Conservation (phyloP, 2,329 filamentous ascomycete genomes). For the Lachnellula subtilissima region DNA sequence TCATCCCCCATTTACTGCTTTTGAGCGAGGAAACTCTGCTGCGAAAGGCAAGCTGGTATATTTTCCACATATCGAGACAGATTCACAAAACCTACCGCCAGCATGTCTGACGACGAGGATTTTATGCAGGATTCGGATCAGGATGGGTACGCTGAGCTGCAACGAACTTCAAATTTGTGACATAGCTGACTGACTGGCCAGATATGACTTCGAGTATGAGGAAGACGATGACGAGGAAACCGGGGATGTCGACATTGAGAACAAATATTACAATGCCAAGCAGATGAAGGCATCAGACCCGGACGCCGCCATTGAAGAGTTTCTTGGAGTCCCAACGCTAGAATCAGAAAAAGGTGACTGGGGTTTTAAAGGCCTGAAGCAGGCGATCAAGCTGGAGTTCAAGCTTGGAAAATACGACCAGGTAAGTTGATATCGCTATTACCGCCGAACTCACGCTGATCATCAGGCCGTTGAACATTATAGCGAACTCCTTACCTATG, state of each 20-base stretch:
- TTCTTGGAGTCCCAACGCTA: conserved; percentile 77
- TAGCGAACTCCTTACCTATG: conserved; percentile 90
- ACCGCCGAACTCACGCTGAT: conserved; percentile 4
- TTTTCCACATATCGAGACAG: neutral
- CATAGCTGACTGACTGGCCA: conserved; percentile 32
- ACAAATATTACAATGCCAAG: conserved; percentile 99
- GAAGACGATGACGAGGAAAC: conserved; percentile 81
- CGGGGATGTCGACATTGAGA: conserved; percentile 92
- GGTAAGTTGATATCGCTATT: conserved; percentile 41
- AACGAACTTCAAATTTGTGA: neutral
- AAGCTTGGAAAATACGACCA: conserved; percentile 83
- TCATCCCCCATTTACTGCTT: neutral
- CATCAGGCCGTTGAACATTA: conserved; percentile 83
- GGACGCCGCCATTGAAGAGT: conserved; percentile 84
- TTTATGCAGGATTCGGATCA: conserved; percentile 92
- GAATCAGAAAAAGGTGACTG: conserved; percentile 94
- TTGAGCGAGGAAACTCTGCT: neutral
- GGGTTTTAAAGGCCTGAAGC: conserved; percentile 98
- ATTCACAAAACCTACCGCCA: conserved; percentile 10
- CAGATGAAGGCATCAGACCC: conserved; percentile 87
- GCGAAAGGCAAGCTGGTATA: neutral
- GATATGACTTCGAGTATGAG: conserved; percentile 96
- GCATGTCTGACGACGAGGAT: conserved; percentile 63
- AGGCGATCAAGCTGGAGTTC: conserved; percentile 96
- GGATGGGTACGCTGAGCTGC: conserved; percentile 59